Evolutionary conservation across 2,329 filamentous ascomycete species (phyloP), one percentile per base, ranked within the genome.

Genomic region (Dactylellina sp.): DNA sequence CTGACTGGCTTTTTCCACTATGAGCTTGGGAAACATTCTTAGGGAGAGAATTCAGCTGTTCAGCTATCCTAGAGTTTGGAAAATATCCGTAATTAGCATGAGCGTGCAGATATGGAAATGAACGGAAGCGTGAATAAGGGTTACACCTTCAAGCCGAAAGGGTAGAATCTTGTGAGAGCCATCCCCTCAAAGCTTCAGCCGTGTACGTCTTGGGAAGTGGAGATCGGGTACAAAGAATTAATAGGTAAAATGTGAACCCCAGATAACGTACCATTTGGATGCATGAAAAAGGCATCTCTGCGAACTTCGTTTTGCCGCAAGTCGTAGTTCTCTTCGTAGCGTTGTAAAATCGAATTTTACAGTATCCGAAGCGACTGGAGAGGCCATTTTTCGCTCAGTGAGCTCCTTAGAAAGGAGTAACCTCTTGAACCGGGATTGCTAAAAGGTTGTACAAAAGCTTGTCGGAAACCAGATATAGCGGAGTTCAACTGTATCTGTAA

Each of bases 241-340:
- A n/a, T n/a, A n/a, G n/a, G n/a, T n/a, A n/a, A n/a, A n/a, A n/a
- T n/a, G n/a, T n/a, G n/a, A n/a, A n/a, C n/a, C n/a, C n/a, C n/a
- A n/a, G n/a, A n/a, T 9, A 57, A 68, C 44, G 65, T 81, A 97
- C 95, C 95, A 99, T 88, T 98, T 98, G 25, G 95, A 90, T 5
- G 94, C 95, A 79, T 97, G 93, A 80, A 97, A 98, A 11, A 99
- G 86, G 81, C 95, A 97, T 81, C 95, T 86, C 80, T 99, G 95
- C 0, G 93, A 96, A 83, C 93, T 98, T 80, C 93, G 93, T 22
- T 95, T 86, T 1, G 95, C 89, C 28, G 94, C 92, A 79, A 56
- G 28, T 53, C 70, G 53, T 32, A 74, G 25, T 9, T 74, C 70
- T 35, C 61, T 74, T n/a, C 61, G 53, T 16, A 74, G 40, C n/a